Evolutionary conservation across 225 moss, liverwort and hornwort genomes (phyloP).

Genomic region (Rhytidiadelphus loreus): DNA sequence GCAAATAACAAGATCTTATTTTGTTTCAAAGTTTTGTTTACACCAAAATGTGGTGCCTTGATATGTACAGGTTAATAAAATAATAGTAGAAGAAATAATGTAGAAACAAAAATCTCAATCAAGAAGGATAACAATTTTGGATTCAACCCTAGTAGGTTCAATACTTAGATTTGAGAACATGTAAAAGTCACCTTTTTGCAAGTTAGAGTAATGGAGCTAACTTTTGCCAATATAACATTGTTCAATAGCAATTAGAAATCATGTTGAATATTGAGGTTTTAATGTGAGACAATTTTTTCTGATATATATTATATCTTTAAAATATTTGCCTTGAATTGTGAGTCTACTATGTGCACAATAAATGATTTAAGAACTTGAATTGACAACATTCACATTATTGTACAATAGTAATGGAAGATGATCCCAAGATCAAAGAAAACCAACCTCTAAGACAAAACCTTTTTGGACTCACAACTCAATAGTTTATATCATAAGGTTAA

Average conservation of each 20-base stretch:
- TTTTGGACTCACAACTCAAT: background rate
- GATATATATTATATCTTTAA: background rate
- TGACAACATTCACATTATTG: background rate
- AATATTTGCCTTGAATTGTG: background rate
- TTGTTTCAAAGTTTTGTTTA: fast-evolving
- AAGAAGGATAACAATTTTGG: background rate
- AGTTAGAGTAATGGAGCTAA: fast-evolving
- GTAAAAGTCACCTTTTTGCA: fast-evolving
- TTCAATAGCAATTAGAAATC: background rate
- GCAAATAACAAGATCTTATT: background rate
- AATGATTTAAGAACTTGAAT: background rate
- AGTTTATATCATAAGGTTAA: too few species aligned
- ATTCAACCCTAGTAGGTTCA: background rate
- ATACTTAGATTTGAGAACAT: fast-evolving
- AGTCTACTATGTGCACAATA: background rate
- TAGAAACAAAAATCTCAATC: background rate
- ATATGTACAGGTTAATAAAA: background rate
- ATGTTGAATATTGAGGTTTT: background rate
- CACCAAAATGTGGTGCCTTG: fast-evolving
- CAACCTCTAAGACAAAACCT: background rate
- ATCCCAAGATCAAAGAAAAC: background rate
- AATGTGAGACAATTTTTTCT: too few species aligned
- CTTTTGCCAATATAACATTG: background rate
- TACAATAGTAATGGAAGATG: background rate
- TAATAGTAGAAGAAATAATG: too few species aligned